A percentile compares a stretch with the other conserved stretches of the same genome.
Conservation (phyloP, 2,329 filamentous ascomycete species). For the Metarhizium anisopliae region DNA sequence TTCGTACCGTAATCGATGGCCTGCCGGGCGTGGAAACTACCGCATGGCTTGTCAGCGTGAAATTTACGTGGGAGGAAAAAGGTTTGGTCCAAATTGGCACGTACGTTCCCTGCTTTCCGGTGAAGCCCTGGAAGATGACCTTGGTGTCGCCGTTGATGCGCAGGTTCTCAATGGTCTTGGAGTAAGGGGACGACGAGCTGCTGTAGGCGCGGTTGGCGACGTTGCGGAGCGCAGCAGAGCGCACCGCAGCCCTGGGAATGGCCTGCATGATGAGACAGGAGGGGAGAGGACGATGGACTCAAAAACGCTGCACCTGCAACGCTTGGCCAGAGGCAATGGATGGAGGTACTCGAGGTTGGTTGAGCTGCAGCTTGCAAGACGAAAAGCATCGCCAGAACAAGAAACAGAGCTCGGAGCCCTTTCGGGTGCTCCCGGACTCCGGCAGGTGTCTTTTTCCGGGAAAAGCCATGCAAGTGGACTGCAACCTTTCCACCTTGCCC, state of each 20-base stretch:
- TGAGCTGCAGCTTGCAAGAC: conserved; percentile 11
- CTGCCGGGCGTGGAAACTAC: conserved; percentile 92
- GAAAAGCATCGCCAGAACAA: conserved; percentile 8
- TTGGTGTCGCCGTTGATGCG: conserved; percentile 90
- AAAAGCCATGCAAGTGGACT: neutral
- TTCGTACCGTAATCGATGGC: conserved; percentile 92
- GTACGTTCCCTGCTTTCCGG: conserved; percentile 91
- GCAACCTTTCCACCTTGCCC: neutral
- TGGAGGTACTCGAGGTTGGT: conserved; percentile 10
- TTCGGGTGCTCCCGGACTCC: conserved; percentile 14
- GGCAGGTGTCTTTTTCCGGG: conserved; percentile 16
- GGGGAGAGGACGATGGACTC: conserved; percentile 6
- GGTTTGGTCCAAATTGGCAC: conserved; percentile 24
- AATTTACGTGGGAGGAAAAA: neutral
- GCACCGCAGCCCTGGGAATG: conserved; percentile 60
- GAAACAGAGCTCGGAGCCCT: conserved; percentile 5
- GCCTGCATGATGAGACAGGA: conserved; percentile 65
- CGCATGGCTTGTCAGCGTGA: conserved; percentile 9
- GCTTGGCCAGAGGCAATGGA: conserved; percentile 11
- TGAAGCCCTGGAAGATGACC: conserved; percentile 96
- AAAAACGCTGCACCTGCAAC: conserved; percentile 11
- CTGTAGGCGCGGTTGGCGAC: conserved; percentile 58
- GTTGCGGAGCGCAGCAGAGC: conserved; percentile 60
- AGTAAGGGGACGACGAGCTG: conserved; percentile 53
- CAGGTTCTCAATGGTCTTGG: conserved; percentile 72